These are phyloP conservation scores for Cicer pinnatifidum DNA, from an alignment of 306 rosid genomes.

Conservation along the genomic window DNA sequence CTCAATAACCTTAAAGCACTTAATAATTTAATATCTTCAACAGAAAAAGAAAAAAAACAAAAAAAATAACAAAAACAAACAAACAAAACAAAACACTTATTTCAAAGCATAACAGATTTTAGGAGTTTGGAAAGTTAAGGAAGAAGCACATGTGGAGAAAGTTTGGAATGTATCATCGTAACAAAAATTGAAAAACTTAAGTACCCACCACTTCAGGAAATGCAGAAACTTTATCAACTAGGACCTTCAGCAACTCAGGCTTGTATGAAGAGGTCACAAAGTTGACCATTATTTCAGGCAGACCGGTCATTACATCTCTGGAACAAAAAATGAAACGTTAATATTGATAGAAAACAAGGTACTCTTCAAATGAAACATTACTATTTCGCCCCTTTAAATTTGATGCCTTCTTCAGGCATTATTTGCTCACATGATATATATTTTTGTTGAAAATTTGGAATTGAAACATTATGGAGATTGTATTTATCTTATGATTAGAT, in stretches of 20 bases:
- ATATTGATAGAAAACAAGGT: constrained; percentile 23
- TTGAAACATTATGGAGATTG: constrained; percentile 10
- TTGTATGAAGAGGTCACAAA: constrained; percentile 89
- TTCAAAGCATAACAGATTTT: constrained; percentile 9
- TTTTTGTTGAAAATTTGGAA: constrained; percentile 5
- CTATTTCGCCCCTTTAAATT: constrained; percentile 1
- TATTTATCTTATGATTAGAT: neutral
- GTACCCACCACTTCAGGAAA: constrained; percentile 93
- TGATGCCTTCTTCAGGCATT: neutral
- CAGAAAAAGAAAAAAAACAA: neutral
- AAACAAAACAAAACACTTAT: neutral
- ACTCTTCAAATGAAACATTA: constrained; percentile 24
- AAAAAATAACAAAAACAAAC: too few species aligned
- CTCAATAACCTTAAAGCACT: constrained; percentile 31
- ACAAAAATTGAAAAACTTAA: constrained; percentile 30
- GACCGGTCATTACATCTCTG: constrained; percentile 74
- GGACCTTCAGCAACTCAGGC: constrained; percentile 73
- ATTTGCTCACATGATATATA: neutral
- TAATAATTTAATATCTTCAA: constrained; percentile 5
- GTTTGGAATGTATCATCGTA: constrained; percentile 12
- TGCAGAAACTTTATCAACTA: constrained; percentile 67
- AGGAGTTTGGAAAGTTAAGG: constrained; percentile 27
- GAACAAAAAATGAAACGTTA: constrained; percentile 40
- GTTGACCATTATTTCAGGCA: constrained; percentile 89
- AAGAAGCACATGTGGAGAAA: constrained; percentile 23